A percentile compares a stretch with the other conserved stretches of the same genome.
Evolutionary conservation across 108 stramenopile genomes (phyloP).

Genomic region (Fistulifera solaris): DNA sequence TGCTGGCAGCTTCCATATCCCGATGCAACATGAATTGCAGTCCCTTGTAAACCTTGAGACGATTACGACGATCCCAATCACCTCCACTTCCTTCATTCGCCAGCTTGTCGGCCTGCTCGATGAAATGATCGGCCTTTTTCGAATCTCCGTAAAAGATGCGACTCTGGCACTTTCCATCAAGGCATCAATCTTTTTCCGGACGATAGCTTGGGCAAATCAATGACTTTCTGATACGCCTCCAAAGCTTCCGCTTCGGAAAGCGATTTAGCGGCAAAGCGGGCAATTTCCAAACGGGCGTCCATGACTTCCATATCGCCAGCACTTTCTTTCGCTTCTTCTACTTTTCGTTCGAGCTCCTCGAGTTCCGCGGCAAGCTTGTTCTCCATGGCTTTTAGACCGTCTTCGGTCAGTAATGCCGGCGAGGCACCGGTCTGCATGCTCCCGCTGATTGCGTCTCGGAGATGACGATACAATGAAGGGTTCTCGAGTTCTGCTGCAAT

Average conservation of each 20-base stretch:
- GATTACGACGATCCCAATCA: constrained; percentile 99
- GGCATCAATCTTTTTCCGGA: constrained; percentile 95
- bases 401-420: constrained; percentile 19
- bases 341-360: constrained; percentile 34
- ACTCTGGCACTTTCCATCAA: constrained; percentile 86
- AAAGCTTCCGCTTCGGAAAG: constrained; percentile 71
- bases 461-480: constrained; percentile 48
- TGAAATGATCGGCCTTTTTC: constrained; percentile 46
- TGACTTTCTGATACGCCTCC: constrained; percentile 71
- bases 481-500: constrained; percentile 60
- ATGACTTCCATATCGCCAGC: constrained; percentile 98
- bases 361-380: constrained; percentile 33
- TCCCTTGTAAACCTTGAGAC: constrained; percentile 91
- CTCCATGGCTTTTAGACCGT: constrained; percentile 28
- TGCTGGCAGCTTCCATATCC: constrained; percentile 78
- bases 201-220: constrained; percentile 79
- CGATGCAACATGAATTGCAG: constrained; percentile 63
- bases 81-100: constrained; percentile 77
- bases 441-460: constrained; percentile 14
- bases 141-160: constrained; percentile 75
- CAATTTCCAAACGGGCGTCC: constrained; percentile 78
- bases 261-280: constrained; percentile 81
- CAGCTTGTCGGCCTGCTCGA: constrained; percentile 61
- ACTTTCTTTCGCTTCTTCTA: constrained; percentile 78
- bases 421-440: constrained; percentile 14